Percentiles rank a stretch among this genome's conserved stretches.
Evolutionary conservation across 257 asterid genomes (phyloP).

Genomic region (Anisodus acutangulus): DNA sequence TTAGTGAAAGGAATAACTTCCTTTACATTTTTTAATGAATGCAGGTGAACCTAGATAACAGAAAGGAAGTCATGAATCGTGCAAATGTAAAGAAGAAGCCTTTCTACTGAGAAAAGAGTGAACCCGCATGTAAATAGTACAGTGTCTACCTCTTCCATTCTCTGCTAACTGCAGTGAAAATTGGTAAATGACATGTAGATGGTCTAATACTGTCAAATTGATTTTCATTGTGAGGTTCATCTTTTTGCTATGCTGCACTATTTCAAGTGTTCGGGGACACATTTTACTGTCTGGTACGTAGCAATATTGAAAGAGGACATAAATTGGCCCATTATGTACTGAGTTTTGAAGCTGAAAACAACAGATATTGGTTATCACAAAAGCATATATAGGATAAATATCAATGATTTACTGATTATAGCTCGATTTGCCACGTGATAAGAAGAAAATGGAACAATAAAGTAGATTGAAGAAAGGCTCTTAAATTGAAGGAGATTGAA

Average conservation of each 20-base stretch:
- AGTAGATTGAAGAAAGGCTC: not conserved
- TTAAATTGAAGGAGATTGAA: not conserved
- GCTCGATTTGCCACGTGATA: not conserved
- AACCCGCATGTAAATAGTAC: not conserved
- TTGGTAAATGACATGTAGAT: not conserved
- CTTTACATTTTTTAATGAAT: not conserved
- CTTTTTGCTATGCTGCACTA: not conserved
- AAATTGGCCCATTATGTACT: not conserved
- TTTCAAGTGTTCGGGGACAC: not conserved
- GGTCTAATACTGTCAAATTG: not conserved
- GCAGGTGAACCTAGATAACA: constrained; percentile 39
- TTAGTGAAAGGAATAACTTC: not conserved
- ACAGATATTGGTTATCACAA: not conserved
- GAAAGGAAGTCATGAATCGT: constrained; percentile 33
- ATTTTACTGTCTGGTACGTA: not conserved
- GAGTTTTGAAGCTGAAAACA: not conserved
- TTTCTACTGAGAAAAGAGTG: constrained; percentile 35
- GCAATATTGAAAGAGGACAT: not conserved
- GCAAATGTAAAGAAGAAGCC: constrained; percentile 34
- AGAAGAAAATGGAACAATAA: not conserved
- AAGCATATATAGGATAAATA: not conserved
- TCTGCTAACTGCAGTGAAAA: not conserved
- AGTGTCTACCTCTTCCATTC: constrained; percentile 8
- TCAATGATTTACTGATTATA: not conserved
- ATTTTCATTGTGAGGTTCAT: not conserved